These are phyloP conservation scores for Otatea glauca DNA, from an alignment of 176 grass and related monocot species.

Conservation along the genomic window DNA sequence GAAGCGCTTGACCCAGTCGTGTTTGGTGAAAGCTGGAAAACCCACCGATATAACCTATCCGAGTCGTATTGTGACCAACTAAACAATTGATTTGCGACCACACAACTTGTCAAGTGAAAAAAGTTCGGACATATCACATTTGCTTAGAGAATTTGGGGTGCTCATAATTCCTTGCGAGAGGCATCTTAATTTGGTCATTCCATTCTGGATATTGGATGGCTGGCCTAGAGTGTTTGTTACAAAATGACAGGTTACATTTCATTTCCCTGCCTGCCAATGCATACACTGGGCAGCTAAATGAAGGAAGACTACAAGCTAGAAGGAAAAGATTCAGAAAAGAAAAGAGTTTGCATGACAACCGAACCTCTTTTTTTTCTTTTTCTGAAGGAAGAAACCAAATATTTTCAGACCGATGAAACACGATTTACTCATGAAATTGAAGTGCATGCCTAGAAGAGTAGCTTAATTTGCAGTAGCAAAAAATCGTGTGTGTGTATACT, in stretches of 20 bases:
- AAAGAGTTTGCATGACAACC: background rate
- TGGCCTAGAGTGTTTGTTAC: background rate
- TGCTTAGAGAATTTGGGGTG: background rate
- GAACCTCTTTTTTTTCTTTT: too few relatives aligned
- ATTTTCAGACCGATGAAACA: slow-evolving; percentile 7
- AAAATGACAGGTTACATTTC: background rate
- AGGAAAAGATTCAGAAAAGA: slow-evolving; percentile 27
- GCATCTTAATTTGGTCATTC: background rate
- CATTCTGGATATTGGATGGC: background rate
- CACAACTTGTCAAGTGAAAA: background rate
- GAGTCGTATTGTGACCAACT: background rate
- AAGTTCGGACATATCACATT: background rate
- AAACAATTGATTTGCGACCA: background rate
- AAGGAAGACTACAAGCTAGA: slow-evolving; percentile 4
- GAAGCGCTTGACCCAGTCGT: too few relatives aligned
- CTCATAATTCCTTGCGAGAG: background rate
- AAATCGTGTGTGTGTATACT: background rate
- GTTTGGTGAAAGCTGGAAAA: slow-evolving; percentile 24
- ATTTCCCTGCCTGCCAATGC: background rate
- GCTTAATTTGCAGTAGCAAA: slow-evolving; percentile 17
- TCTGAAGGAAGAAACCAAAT: background rate
- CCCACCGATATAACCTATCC: background rate
- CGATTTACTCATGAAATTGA: slow-evolving; percentile 8
- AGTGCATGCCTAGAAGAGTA: background rate
- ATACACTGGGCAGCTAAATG: background rate